Base-by-base conservation (phyloP, 768 basidiomycete genomes). In the Mycena polygramma region DNA sequence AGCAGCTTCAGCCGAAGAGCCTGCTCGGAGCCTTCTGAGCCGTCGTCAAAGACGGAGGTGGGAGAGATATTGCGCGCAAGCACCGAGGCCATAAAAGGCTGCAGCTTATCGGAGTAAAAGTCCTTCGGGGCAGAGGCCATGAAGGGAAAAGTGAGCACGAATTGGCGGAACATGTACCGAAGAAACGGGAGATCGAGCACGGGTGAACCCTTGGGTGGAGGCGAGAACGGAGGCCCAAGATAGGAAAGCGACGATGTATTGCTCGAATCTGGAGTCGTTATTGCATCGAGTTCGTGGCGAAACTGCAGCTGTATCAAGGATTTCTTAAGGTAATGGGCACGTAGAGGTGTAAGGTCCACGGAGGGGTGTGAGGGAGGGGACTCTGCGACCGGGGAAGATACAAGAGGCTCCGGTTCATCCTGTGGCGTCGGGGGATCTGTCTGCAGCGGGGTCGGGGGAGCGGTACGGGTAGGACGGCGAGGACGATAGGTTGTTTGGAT, bases 241-340 rank as follows among this genome's bases (percentile, higher is more conserved):
- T 94, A 90, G 15, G 96, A 95, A 65, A 99, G 87, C 0, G 95
- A 86, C 24, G 91, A 92, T 7, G 86, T 76, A 61, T 85, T 86
- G 55, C 81, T 82, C 22, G 83, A 76, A 1, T 83, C 75, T 0
- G 87, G 82, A 7, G 87, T 83, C 13, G 89, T 88, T 73, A 96
- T 85, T 24, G 83, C 83, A 69, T 89, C 85, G 70, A 99, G 87
- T 81, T 99, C 98, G n/a, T 82, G 83, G 75, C 84, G 82, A 75
- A 98, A 91, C 79, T 98, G 92, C 60, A 98, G 91, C 74, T 93
- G 90, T 52, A 98, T 87, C 65, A 99, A 91, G 20, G 94, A 89
- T 81, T 99, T 99, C 86, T 99, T 99, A 79, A 99, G 94, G 81
- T 99, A 99, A 78, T 99, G 98, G 6, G 97, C 96, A 51, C 97